phyloP scores from a whole-genome alignment of 495 filamentous ascomycete genomes.

The Podospora pseudocomata region DNA sequence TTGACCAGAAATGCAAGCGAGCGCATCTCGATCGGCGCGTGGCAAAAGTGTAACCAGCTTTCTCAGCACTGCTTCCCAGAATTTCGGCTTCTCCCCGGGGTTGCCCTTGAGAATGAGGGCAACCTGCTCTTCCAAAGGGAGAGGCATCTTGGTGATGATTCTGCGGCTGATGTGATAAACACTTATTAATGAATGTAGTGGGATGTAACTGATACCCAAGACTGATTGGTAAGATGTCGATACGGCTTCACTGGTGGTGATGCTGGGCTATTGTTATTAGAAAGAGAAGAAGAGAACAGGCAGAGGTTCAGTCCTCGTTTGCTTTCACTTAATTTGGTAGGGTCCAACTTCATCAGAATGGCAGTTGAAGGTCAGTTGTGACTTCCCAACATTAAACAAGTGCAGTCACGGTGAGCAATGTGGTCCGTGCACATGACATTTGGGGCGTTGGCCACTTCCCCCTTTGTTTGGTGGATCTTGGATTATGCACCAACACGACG shows the following conservation, averaged over 20 bases:
- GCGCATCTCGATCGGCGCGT: slow-evolving; percentile 32
- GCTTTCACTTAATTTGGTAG: too few species aligned
- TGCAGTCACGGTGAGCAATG: neutral
- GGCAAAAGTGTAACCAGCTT: slow-evolving; percentile 27
- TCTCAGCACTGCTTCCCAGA: slow-evolving; percentile 18
- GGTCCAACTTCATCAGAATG: neutral
- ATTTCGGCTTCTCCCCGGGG: slow-evolving; percentile 17
- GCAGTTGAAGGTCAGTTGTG: neutral
- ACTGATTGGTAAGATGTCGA: neutral
- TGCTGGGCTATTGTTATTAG: neutral
- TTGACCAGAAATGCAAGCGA: slow-evolving; percentile 54
- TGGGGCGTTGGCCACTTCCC: neutral
- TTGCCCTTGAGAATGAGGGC: slow-evolving; percentile 1
- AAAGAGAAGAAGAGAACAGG: neutral
- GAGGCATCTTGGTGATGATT: neutral
- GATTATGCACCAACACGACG: neutral
- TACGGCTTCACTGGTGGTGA: neutral
- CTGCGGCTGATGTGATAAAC: neutral
- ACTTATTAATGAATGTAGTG: neutral
- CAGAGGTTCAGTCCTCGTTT: too few species aligned
- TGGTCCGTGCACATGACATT: neutral
- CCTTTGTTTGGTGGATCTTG: too few species aligned
- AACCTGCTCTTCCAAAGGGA: neutral
- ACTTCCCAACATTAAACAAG: neutral
- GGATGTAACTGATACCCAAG: neutral